Base-by-base conservation (phyloP, 2,329 filamentous ascomycete species). In the Colletotrichum tamarilloi region DNA sequence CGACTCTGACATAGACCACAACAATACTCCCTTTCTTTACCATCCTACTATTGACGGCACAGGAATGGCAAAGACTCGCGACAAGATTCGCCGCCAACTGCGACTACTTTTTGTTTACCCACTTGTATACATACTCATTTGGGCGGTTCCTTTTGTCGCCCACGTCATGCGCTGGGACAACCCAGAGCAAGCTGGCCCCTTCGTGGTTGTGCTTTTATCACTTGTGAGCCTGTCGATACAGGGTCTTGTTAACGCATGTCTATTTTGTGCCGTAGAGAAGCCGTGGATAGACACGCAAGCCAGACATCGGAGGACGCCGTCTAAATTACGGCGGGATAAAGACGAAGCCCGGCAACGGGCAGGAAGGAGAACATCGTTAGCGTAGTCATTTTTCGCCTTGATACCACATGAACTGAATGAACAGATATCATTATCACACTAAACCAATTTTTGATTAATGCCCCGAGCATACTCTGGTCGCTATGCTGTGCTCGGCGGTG, bases 41-140 rank as follows among this genome's bases (percentile, higher is more conserved):
- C 75, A 76, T 4, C 67, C 74, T 9, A 74, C 70, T 1, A 62
- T 79, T 12, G 77, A 79, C 63, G 68, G 77, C 3, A 76, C 78
- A 0, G 79, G 78, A 4, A 80, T 85, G 57, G 74, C 79, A 24
- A 78, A 80, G 58, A 80, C 87, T 9, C 87, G 90, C 14, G 83
- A 87, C 19, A 89, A 88, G 71, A 91, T 94, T 72, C 87, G 89
- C 57, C 88, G 91, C 11, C 93, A 95, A 77, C 86, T 95, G 2
- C 89, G 92, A 38, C 88, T 93, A 35, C 86, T 95, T 22, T 94
- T 95, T 81, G 90, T 95, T 60, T 96, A 96, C 79, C 94, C 94
- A 0, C 79, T 92, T 22, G 88, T 93, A 4, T 95, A 96, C 81
- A 86, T 93, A 24, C 81, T 90, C 5, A 89, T 94, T 76, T 96